Percentiles rank a stretch among this genome's conserved stretches.
These are phyloP conservation scores for Rhodamnia rubescens DNA, from an alignment of 345 rosid species.

Conservation along the genomic window DNA sequence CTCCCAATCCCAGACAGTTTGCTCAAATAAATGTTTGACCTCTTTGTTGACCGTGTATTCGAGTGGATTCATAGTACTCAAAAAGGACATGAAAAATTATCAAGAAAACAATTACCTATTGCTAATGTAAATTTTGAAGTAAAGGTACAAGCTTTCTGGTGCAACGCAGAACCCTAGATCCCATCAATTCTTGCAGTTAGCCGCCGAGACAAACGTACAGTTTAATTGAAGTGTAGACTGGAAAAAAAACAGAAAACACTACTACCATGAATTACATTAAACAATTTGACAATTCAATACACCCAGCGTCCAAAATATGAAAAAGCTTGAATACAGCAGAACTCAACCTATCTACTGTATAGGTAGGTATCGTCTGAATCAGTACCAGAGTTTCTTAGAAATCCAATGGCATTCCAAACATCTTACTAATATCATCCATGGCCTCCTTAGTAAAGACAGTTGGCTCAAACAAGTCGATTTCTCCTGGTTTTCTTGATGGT, in stretches of 20 bases:
- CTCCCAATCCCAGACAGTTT: not conserved
- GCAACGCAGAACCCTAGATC: not conserved
- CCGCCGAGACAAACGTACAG: not conserved
- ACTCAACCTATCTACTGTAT: not conserved
- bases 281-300: not conserved
- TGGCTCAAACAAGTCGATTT: slow-evolving; percentile 58
- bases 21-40: not conserved
- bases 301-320: not conserved
- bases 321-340: not conserved
- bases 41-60: not conserved
- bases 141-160: not conserved
- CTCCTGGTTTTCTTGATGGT: slow-evolving; percentile 20
- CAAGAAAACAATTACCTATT: not conserved
- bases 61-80: not conserved
- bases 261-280: not conserved
- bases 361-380: not conserved
- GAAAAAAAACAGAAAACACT: not conserved
- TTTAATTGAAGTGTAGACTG: not conserved
- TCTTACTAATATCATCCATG: slow-evolving; percentile 74
- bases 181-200: not conserved
- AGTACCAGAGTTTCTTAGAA: slow-evolving; percentile 19
- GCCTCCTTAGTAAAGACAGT: slow-evolving; percentile 78
- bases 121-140: not conserved
- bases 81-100: not conserved
- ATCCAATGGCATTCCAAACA: slow-evolving; percentile 79